These are phyloP conservation scores for Persicaria maculosa DNA, from an alignment of 148 eudicot species.

Conservation along the genomic window DNA sequence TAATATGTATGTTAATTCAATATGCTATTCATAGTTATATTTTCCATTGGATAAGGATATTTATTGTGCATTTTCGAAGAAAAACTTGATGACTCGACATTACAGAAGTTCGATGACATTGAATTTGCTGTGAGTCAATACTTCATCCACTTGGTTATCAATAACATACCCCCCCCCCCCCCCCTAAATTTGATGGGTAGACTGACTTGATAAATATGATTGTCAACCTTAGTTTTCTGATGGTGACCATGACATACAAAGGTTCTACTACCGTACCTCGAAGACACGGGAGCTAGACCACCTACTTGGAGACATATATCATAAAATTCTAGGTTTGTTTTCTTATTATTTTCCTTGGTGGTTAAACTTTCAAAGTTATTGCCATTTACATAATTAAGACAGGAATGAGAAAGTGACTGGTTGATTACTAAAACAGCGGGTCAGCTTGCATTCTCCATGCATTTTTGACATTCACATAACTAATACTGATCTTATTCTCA, in stretches of 20 bases:
- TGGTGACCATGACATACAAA: conserved; percentile 62
- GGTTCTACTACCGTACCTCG: conserved; percentile 76
- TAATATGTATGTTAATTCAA: not conserved
- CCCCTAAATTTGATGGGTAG: not conserved
- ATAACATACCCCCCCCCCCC: not conserved
- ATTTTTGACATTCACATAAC: not conserved
- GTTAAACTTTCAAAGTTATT: conserved; percentile 13
- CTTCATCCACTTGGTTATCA: not conserved
- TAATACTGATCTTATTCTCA: conserved; percentile 10
- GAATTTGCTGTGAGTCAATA: conserved; percentile 81
- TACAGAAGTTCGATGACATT: conserved; percentile 66
- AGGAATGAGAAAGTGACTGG: not conserved
- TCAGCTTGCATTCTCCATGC: not conserved
- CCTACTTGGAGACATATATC: conserved; percentile 93
- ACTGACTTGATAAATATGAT: conserved; percentile 5
- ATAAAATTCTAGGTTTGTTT: conserved; percentile 75
- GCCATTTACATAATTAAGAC: not conserved
- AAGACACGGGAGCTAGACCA: conserved; percentile 89
- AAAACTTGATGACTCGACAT: conserved; percentile 51
- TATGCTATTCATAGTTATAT: conserved; percentile 14
- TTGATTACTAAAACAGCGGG: not conserved
- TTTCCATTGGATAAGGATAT: conserved; percentile 47
- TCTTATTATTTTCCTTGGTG: conserved; percentile 16
- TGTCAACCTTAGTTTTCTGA: conserved; percentile 61
- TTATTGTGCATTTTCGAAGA: conserved; percentile 77